Evolutionary conservation across 2,329 filamentous ascomycete genomes (phyloP), one percentile per base, ranked within the genome.

Genomic region (Trichoderma koningiopsis): DNA sequence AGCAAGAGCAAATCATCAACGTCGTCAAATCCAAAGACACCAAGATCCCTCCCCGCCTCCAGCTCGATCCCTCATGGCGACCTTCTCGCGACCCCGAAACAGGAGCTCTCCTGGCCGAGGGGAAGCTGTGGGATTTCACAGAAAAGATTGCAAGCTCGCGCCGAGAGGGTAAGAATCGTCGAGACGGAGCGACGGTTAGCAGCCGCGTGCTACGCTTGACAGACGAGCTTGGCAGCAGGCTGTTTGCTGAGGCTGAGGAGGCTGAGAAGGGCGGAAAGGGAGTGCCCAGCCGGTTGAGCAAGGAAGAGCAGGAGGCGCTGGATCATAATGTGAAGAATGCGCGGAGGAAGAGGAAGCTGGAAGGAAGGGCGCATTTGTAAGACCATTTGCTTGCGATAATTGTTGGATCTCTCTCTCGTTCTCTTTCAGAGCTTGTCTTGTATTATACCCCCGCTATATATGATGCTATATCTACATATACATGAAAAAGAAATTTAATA

Each of bases 161-260:
- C 37, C 86, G 95, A 55, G 96, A 98, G 82, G 96, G 96, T 10
- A 99, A 98, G 87, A 97, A 98, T 78, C 85, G 96, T 27, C 87
- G 95, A n/a, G 96, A 99, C 78, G 94, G 94, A 14, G 92, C 91
- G 1, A 97, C 94, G 0, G 94, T 98, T 3, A 92, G 91, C 74
- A 92, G 87, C 14, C 86, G 96, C 24, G 95, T 99, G 13, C 80
- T 98, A 47, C 83, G 85, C 7, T 84, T 98, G 73, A 91, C 92
- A 10, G 94, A 97, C 76, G 79, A 86, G 58, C 85, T 97, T 11
- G 94, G 93, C 0, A 80, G 83, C 64, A 84, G 85, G 70, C 78
- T 98, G 24, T 97, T 92, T 79, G 86, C 85, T 49, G 85, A 86
- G 68, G 85, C 83, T 1, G 77, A 81, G 22, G 80, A 78, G 55